Conservation (phyloP, 1,284 basidiomycete genomes). For the Cryptococcus sp. region DNA sequence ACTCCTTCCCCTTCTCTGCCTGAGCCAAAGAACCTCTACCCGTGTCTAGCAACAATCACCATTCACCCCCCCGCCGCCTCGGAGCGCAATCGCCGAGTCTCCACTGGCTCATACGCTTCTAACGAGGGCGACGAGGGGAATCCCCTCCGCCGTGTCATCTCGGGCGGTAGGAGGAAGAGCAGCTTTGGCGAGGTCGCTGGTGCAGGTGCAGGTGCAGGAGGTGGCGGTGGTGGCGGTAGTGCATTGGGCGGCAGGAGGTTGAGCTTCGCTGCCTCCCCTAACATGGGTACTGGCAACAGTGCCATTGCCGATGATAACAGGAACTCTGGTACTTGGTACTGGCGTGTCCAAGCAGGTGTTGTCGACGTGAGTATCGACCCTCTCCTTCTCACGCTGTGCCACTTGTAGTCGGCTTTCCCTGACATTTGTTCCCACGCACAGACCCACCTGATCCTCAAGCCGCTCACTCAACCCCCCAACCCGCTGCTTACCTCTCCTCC, state of each 20-base stretch:
- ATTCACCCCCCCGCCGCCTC: conserved; percentile 19
- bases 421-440: conserved; percentile 11
- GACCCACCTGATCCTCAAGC: conserved; percentile 44
- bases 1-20: conserved; percentile 3
- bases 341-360: conserved; percentile 45
- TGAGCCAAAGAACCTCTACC: conserved; percentile 41
- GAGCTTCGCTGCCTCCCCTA: conserved; percentile 11
- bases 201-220: conserved; percentile 2
- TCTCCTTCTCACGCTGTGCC: background rate
- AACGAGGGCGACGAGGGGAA: conserved; percentile 23
- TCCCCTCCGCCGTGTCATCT: conserved; percentile 38
- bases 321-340: conserved; percentile 44
- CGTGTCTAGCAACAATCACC: conserved; percentile 43
- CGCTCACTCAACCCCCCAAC: conserved; percentile 40
- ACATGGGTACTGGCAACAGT: conserved; percentile 6
- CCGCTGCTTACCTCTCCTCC: conserved; percentile 38
- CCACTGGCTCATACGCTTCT: conserved; percentile 23
- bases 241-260: conserved; percentile 10
- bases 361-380: conserved; percentile 33
- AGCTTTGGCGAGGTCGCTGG: conserved; percentile 19
- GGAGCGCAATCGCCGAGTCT: conserved; percentile 30
- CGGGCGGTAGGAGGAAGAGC: conserved; percentile 32
- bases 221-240: background rate
- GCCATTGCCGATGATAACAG: conserved; percentile 11
- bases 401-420: background rate